Evolutionary conservation across 1,284 basidiomycete species (phyloP).

Genomic region (Coniophora puteana): DNA sequence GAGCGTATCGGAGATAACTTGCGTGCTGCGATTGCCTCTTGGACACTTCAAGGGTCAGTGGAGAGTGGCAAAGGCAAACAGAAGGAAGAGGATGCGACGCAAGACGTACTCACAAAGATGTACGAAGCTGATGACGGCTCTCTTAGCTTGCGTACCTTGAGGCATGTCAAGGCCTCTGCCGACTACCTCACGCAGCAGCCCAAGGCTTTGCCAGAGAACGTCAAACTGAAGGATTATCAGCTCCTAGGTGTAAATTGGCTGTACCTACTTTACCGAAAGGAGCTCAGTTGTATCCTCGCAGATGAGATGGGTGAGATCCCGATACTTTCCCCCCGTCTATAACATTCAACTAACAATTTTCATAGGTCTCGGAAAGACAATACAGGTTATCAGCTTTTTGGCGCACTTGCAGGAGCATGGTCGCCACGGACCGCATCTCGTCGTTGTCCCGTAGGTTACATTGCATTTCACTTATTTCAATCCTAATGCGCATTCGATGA

Average conservation of each 20-base stretch:
- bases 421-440: slow-evolving; percentile 82
- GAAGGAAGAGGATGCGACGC: slow-evolving; percentile 19
- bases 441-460: slow-evolving; percentile 85
- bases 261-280: slow-evolving; percentile 78
- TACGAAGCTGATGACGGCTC: slow-evolving; percentile 58
- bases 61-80: slow-evolving; percentile 41
- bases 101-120: slow-evolving; percentile 21
- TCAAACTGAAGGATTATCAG: slow-evolving; percentile 95
- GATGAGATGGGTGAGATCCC: slow-evolving; percentile 93
- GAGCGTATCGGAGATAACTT: slow-evolving; percentile 78
- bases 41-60: slow-evolving; percentile 48
- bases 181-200: slow-evolving; percentile 81
- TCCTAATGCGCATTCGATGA: slow-evolving; percentile 13
- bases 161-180: slow-evolving; percentile 41
- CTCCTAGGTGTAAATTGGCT: slow-evolving; percentile 98
- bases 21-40: slow-evolving; percentile 70
- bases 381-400: slow-evolving; percentile 97
- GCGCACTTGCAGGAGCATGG: slow-evolving; percentile 83
- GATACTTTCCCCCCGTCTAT: slow-evolving; percentile 1
- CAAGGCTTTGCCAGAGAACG: slow-evolving; percentile 58
- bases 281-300: slow-evolving; percentile 91
- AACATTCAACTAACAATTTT: slow-evolving; percentile 2
- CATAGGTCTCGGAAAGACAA: slow-evolving; percentile 93
- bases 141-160: slow-evolving; percentile 50
- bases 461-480: slow-evolving; percentile 29